Percentiles rank a stretch among this genome's conserved stretches.
phyloP scores from a whole-genome alignment of 2,329 filamentous ascomycete species.

The Talaromyces sp. region DNA sequence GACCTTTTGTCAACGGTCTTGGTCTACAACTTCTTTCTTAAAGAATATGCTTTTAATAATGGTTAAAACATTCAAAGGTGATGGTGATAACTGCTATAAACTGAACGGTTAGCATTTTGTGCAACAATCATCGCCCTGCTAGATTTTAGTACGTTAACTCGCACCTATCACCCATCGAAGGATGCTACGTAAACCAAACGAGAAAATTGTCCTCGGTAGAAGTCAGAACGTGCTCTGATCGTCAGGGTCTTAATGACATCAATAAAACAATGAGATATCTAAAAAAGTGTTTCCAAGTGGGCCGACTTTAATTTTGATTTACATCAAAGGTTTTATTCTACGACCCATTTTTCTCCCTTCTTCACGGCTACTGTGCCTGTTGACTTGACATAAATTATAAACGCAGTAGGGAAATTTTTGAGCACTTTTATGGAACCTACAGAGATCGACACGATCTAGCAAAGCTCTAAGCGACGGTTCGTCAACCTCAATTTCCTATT shows the following conservation, averaged over 20 bases:
- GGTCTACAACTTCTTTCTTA: too few relatives aligned
- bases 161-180: too few relatives aligned
- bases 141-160: too few relatives aligned
- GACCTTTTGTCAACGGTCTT: not conserved
- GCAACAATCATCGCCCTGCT: not conserved
- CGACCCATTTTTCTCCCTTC: not conserved
- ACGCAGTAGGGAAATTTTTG: not conserved
- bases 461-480: not conserved
- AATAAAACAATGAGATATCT: not conserved
- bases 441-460: not conserved
- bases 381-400: not conserved
- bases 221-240: not conserved
- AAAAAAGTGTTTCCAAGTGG: not conserved
- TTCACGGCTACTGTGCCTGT: too few relatives aligned
- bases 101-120: not conserved
- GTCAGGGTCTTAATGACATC: not conserved
- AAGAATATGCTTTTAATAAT: not conserved
- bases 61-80: not conserved
- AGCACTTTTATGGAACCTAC: not conserved
- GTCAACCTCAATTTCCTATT: not conserved
- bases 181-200: too few relatives aligned
- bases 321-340: not conserved
- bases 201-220: too few relatives aligned
- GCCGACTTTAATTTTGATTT: not conserved
- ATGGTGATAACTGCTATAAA: not conserved